phyloP scores from a whole-genome alignment of 352 stramenopile genomes.

The Phytophthora fragariaefolia region DNA sequence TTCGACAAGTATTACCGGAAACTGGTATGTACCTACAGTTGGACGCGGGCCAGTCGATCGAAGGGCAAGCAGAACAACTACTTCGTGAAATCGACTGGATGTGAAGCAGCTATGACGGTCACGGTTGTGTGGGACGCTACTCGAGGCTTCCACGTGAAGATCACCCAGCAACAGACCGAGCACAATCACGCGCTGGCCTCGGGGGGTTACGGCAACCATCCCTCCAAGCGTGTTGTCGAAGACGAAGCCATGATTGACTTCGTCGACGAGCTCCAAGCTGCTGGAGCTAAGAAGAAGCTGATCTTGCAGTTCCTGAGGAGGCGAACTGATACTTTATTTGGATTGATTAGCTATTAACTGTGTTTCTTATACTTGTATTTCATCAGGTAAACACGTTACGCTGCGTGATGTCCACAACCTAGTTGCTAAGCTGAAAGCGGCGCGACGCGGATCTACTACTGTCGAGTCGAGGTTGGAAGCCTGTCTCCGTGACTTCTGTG shows the following conservation, averaged over 20 bases:
- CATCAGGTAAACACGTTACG: conserved; percentile 6
- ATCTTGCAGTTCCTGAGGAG: neutral
- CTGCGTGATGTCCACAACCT: conserved; percentile 9
- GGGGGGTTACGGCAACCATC: neutral
- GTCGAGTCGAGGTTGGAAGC: neutral
- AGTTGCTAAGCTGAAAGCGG: neutral
- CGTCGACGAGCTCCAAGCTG: neutral
- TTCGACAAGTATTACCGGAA: neutral
- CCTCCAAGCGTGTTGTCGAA: neutral
- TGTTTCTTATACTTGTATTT: too few relatives aligned
- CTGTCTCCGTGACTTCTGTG: neutral
- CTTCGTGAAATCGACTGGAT: conserved; percentile 11
- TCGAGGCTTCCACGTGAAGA: neutral
- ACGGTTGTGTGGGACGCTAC: neutral
- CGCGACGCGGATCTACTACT: neutral
- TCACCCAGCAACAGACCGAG: neutral
- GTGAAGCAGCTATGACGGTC: neutral
- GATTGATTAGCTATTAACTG: neutral
- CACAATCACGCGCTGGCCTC: neutral
- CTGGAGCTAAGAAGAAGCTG: neutral
- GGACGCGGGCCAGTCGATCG: neutral
- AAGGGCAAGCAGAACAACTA: conserved; percentile 3
- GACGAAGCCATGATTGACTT: conserved; percentile 3
- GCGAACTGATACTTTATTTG: neutral
- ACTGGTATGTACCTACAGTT: conserved; percentile 5